Percentiles rank a stretch among this genome's conserved stretches.
Evolutionary conservation across 345 rosid genomes (phyloP).

Genomic region (Lagerstroemia speciosa): DNA sequence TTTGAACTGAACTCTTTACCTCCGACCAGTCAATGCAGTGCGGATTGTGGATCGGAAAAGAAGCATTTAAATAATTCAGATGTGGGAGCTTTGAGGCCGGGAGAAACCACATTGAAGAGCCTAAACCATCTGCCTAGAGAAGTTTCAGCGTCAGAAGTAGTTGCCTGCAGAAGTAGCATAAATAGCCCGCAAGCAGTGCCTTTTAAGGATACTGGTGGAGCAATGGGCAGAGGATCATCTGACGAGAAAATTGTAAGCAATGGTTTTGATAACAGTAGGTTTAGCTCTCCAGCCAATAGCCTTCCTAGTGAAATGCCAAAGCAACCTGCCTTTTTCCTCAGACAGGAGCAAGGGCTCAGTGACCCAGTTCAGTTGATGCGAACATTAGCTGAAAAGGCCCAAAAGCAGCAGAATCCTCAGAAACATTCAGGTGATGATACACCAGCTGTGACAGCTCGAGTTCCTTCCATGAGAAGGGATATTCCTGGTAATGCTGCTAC

Average conservation of each 20-base stretch:
- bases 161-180: slow-evolving; percentile 27
- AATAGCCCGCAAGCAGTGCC: slow-evolving; percentile 28
- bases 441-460: slow-evolving; percentile 23
- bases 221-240: slow-evolving; percentile 33
- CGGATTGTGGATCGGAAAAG: slow-evolving; percentile 29
- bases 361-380: slow-evolving; percentile 66
- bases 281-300: slow-evolving; percentile 30
- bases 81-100: slow-evolving; percentile 14
- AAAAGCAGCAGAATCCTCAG: slow-evolving; percentile 41
- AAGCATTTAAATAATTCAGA: slow-evolving; percentile 35
- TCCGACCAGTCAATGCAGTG: slow-evolving; percentile 33
- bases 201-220: slow-evolving; percentile 32
- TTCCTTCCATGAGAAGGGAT: slow-evolving; percentile 36
- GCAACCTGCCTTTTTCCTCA: slow-evolving; percentile 28
- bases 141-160: slow-evolving; percentile 11
- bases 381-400: slow-evolving; percentile 42
- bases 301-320: slow-evolving; percentile 34
- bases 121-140: not conserved
- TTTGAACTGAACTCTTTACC: slow-evolving; percentile 78
- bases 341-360: slow-evolving; percentile 34
- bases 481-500: slow-evolving; percentile 51
- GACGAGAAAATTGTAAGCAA: slow-evolving; percentile 35
- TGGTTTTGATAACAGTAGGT: slow-evolving; percentile 24
- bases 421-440: slow-evolving; percentile 20
- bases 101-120: slow-evolving; percentile 7